A percentile compares a stretch with the other conserved stretches of the same genome.
phyloP scores from a whole-genome alignment of 257 asterid species.

The Nicotiana paniculata region DNA sequence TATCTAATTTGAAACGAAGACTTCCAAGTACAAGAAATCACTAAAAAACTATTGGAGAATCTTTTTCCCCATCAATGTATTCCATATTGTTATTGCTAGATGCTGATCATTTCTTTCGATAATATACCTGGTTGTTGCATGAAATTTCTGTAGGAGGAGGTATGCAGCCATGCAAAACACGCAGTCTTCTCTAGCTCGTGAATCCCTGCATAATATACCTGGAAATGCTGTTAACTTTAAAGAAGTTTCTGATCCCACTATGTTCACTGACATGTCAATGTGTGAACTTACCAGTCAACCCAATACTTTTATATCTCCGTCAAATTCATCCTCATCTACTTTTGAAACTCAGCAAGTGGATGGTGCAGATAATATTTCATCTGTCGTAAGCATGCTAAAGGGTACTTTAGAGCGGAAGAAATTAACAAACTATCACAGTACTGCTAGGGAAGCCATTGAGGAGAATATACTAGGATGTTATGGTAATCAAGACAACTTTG shows the following conservation, averaged over 20 bases:
- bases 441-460: conserved; percentile 26
- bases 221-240: conserved; percentile 30
- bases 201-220: conserved; percentile 44
- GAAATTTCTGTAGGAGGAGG: conserved; percentile 48
- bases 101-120: background rate
- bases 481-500: conserved; percentile 25
- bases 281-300: conserved; percentile 18
- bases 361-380: conserved; percentile 52
- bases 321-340: conserved; percentile 46
- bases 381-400: conserved; percentile 88
- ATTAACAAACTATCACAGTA: conserved; percentile 4
- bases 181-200: conserved; percentile 41
- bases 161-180: conserved; percentile 69
- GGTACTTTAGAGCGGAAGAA: conserved; percentile 54
- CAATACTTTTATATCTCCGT: conserved; percentile 27
- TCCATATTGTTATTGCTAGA: background rate
- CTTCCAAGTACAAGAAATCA: background rate
- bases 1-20: background rate
- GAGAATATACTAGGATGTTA: conserved; percentile 42
- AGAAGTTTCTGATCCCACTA: conserved; percentile 17
- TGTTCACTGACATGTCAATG: conserved; percentile 14
- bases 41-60: background rate
- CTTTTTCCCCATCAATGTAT: background rate
- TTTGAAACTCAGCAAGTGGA: conserved; percentile 46
- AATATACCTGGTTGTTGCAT: background rate